A percentile compares a stretch with the other conserved stretches of the same genome.
These are phyloP conservation scores for Dactylorhiza incarnata DNA, from an alignment of 106 monocot species.

Conservation along the genomic window DNA sequence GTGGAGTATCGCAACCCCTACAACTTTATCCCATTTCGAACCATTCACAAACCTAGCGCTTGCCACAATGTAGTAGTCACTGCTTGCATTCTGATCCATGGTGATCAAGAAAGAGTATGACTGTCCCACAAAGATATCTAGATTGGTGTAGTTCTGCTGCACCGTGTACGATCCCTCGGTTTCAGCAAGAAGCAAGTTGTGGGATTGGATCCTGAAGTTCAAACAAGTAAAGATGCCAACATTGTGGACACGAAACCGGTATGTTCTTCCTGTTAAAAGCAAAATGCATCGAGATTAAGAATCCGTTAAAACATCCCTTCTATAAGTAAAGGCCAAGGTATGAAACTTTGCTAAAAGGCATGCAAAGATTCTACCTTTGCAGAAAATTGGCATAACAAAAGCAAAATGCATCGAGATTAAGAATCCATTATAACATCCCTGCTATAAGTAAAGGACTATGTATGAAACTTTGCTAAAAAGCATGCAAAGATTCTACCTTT, in stretches of 20 bases:
- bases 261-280: conserved; percentile 51
- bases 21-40: conserved; percentile 53
- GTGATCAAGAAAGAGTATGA: conserved; percentile 76
- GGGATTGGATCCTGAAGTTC: conserved; percentile 73
- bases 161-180: conserved; percentile 75
- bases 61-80: conserved; percentile 72
- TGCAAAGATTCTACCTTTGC: neutral
- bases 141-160: conserved; percentile 51
- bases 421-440: neutral
- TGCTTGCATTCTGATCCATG: conserved; percentile 77
- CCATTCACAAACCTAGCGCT: conserved; percentile 73
- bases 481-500: neutral
- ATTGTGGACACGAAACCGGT: conserved; percentile 71
- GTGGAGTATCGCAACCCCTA: conserved; percentile 62
- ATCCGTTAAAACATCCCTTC: neutral
- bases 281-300: neutral
- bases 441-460: neutral
- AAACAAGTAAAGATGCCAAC: conserved; percentile 58
- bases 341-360: neutral
- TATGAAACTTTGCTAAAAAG: neutral
- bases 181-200: conserved; percentile 62
- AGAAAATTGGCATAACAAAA: neutral
- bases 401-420: neutral
- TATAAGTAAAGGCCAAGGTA: neutral
- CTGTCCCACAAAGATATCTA: conserved; percentile 70